A percentile compares a stretch with the other conserved stretches of the same genome.
Evolutionary conservation across 2,329 filamentous ascomycete species (phyloP).

Genomic region (Beauveria sp.): DNA sequence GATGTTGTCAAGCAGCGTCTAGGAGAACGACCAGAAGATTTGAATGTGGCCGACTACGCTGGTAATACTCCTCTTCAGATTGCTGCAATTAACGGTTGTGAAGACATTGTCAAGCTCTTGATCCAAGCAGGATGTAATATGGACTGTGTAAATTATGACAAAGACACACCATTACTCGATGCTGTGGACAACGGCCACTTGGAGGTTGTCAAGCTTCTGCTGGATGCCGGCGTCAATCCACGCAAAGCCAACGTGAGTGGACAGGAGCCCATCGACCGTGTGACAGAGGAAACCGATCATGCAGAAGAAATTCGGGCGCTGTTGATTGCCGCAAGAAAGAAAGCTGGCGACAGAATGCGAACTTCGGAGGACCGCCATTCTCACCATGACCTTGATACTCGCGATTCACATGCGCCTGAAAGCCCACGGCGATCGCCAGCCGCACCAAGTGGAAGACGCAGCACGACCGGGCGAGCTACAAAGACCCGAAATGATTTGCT

Average conservation of each 20-base stretch:
- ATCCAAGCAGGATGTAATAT: conserved; percentile 78
- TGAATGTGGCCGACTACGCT: conserved; percentile 86
- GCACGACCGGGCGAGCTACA: conserved; percentile 49
- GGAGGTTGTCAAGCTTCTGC: conserved; percentile 75
- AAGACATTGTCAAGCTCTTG: conserved; percentile 79
- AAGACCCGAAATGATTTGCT: conserved; percentile 58
- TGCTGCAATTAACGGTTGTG: conserved; percentile 78
- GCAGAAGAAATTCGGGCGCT: conserved; percentile 69
- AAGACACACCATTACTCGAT: conserved; percentile 90
- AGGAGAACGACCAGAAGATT: conserved; percentile 73
- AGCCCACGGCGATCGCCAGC: conserved; percentile 53
- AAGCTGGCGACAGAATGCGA: conserved; percentile 43
- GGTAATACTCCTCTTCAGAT: conserved; percentile 96
- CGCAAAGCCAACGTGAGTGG: conserved; percentile 87
- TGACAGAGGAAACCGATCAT: conserved; percentile 67
- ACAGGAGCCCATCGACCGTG: conserved; percentile 80
- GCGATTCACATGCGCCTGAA: conserved; percentile 48
- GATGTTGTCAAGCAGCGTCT: conserved; percentile 69
- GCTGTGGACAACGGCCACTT: conserved; percentile 93
- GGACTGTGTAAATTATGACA: conserved; percentile 71
- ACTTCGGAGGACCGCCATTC: conserved; percentile 52
- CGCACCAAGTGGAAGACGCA: conserved; percentile 38
- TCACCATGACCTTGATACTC: conserved; percentile 34
- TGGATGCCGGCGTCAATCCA: conserved; percentile 85
- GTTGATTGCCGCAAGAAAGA: conserved; percentile 54